phyloP scores from a whole-genome alignment of 2,329 filamentous ascomycete species.

The Phyllosticta capitalensis region DNA sequence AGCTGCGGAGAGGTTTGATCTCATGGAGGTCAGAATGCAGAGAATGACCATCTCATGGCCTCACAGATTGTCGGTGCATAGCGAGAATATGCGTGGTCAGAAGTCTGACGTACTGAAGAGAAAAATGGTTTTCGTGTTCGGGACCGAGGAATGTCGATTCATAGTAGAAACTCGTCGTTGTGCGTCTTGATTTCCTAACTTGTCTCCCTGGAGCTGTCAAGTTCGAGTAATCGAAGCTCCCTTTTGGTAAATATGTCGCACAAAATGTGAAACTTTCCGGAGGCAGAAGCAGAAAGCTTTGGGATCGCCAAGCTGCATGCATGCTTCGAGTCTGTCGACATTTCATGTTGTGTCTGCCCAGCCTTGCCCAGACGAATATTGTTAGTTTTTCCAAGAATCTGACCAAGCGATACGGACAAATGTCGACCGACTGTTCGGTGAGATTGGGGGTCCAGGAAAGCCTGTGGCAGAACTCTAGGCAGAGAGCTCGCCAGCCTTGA shows the following conservation, averaged over 20 bases:
- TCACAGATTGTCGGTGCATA: neutral
- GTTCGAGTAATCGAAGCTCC: neutral
- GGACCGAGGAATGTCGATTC: neutral
- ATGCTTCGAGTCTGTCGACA: neutral
- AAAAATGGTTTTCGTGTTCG: neutral
- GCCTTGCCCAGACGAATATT: neutral
- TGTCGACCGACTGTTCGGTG: neutral
- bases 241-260: neutral
- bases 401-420: neutral
- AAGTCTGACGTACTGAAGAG: neutral
- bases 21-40: neutral
- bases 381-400: neutral
- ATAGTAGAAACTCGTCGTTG: neutral
- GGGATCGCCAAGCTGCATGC: neutral
- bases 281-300: neutral
- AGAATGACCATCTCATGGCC: neutral
- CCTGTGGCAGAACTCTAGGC: neutral
- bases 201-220: neutral
- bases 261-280: neutral
- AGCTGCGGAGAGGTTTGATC: neutral
- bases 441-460: neutral
- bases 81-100: neutral
- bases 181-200: neutral
- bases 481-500: neutral
- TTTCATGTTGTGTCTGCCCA: neutral